Conservation (phyloP, 805 yeast genomes). For the Candida taoyuanica region DNA sequence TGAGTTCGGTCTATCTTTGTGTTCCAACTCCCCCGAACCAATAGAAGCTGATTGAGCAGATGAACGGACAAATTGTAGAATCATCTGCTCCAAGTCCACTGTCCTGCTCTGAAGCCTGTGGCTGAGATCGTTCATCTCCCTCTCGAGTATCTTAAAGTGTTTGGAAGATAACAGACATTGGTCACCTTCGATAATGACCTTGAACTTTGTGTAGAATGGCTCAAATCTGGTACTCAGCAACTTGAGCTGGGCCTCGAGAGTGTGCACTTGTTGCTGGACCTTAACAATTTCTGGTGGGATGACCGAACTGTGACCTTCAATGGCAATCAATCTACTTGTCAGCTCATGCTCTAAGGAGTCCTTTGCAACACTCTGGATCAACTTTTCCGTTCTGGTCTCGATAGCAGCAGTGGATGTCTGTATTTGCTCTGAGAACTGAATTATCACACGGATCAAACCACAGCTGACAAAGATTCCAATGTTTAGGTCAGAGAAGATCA, state of each 20-base stretch:
- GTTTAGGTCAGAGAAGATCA: conserved; percentile 35
- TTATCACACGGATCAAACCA: conserved; percentile 29
- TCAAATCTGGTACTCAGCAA: conserved; percentile 9
- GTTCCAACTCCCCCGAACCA: too few relatives aligned
- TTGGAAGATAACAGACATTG: conserved; percentile 13
- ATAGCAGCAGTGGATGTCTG: conserved; percentile 19
- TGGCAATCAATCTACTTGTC: too few relatives aligned
- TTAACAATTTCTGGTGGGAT: background rate
- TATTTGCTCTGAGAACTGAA: conserved; percentile 18
- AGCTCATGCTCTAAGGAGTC: background rate
- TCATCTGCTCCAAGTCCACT: conserved; percentile 8
- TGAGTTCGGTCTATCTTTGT: background rate
- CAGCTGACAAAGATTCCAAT: conserved; percentile 33
- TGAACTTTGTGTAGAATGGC: conserved; percentile 14
- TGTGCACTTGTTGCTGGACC: background rate
- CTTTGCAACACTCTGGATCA: conserved; percentile 1
- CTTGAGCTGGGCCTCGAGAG: conserved; percentile 5
- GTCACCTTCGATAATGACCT: conserved; percentile 13
- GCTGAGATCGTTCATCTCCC: conserved; percentile 18
- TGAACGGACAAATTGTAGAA: background rate
- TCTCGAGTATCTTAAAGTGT: conserved; percentile 20
- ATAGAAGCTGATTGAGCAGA: background rate
- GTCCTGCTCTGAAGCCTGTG: conserved; percentile 5
- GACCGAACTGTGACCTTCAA: background rate
- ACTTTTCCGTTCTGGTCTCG: conserved; percentile 14